These are phyloP conservation scores for Pilaira anomala DNA, from an alignment of 192 early-diverging fungal genomes.

Conservation along the genomic window DNA sequence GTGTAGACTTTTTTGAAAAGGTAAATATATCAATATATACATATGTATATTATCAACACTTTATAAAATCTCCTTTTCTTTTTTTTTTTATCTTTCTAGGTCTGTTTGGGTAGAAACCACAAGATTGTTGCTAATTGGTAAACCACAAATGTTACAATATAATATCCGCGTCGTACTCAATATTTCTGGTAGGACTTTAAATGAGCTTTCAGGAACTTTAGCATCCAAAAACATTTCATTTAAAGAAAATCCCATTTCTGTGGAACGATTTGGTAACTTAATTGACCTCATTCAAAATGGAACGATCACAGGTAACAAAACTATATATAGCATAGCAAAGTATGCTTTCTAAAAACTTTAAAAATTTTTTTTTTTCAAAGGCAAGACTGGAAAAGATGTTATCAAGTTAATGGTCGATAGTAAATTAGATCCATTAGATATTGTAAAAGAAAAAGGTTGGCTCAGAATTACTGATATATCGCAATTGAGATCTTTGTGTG, in stretches of 20 bases:
- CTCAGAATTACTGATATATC: slow-evolving; percentile 43
- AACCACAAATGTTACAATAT: no score
- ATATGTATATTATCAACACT: slow-evolving; percentile 6
- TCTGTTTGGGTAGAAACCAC: slow-evolving; percentile 34
- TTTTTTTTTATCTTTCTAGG: slow-evolving; percentile 10
- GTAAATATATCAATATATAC: slow-evolving; percentile 28
- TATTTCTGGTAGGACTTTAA: slow-evolving; percentile 47
- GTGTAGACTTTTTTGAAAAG: slow-evolving; percentile 74
- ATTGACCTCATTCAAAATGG: slow-evolving; percentile 58
- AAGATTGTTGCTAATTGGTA: slow-evolving; percentile 51
- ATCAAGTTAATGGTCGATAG: slow-evolving; percentile 69
- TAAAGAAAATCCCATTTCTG: slow-evolving; percentile 47
- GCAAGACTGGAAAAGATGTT: slow-evolving; percentile 65
- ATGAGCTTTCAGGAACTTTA: slow-evolving; percentile 59
- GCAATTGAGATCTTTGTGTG: slow-evolving; percentile 46
- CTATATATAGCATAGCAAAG: no score
- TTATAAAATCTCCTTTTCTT: slow-evolving; percentile 11
- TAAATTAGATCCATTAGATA: slow-evolving; percentile 43
- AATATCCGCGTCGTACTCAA: slow-evolving; percentile 10
- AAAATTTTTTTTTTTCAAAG: background rate
- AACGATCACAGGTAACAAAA: slow-evolving; percentile 52
- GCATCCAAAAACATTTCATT: slow-evolving; percentile 43
- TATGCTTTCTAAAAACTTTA: slow-evolving; percentile 23
- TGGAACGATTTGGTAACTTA: slow-evolving; percentile 54
- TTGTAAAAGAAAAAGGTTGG: slow-evolving; percentile 65